These are phyloP conservation scores for Melianthus villosus DNA, from an alignment of 441 rosid species.

Conservation along the genomic window DNA sequence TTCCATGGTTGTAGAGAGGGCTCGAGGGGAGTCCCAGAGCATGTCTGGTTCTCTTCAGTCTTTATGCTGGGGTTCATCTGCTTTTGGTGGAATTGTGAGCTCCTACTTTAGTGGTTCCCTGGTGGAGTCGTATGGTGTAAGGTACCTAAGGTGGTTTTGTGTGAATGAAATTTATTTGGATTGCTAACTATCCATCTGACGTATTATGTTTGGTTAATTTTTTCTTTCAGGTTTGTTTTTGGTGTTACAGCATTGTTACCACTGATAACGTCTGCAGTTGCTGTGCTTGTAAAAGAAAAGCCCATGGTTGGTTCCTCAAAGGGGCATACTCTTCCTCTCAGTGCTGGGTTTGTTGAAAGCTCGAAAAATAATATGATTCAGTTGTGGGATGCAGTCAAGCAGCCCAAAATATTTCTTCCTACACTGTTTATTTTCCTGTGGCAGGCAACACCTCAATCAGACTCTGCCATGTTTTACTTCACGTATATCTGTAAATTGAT, in stretches of 20 bases:
- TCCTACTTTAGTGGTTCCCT: constrained; percentile 89
- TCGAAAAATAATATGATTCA: constrained; percentile 46
- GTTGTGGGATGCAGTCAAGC: constrained; percentile 63
- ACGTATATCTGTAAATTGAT: constrained; percentile 31
- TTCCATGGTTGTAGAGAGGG: constrained; percentile 97
- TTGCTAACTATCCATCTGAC: constrained; percentile 1
- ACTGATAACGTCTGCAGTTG: constrained; percentile 73
- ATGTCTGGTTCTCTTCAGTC: constrained; percentile 88
- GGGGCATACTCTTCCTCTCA: constrained; percentile 22
- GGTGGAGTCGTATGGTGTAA: constrained; percentile 80
- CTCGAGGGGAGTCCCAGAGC: constrained; percentile 95
- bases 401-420: constrained; percentile 70
- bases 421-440: constrained; percentile 81
- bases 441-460: constrained; percentile 98
- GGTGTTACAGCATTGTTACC: constrained; percentile 79
- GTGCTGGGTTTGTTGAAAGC: constrained; percentile 43
- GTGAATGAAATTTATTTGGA: neutral
- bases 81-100: constrained; percentile 93
- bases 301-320: constrained; percentile 26
- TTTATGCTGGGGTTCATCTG: constrained; percentile 95
- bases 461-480: constrained; percentile 93
- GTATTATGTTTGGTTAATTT: constrained; percentile 10
- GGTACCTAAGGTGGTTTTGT: constrained; percentile 24
- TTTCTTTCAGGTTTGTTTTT: constrained; percentile 72
- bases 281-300: constrained; percentile 80